Evolutionary conservation across 176 grass and related monocot species (phyloP).

Genomic region (Oryza nivara): DNA sequence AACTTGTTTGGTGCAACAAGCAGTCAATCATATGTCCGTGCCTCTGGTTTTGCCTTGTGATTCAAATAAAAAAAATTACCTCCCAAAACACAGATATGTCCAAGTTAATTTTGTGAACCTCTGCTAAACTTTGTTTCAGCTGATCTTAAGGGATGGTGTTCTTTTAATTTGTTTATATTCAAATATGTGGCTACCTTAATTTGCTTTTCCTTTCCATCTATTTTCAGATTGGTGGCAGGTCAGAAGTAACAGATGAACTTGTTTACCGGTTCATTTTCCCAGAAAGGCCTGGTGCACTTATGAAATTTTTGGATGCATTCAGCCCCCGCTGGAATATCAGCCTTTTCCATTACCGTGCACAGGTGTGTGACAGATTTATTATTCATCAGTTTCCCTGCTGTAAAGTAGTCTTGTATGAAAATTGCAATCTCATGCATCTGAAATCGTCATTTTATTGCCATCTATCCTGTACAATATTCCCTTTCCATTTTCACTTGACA

Average conservation of each 20-base stretch:
- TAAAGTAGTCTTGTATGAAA: conserved; percentile 6
- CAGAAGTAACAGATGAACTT: conserved; percentile 78
- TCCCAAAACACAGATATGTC: background rate
- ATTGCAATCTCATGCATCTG: conserved; percentile 4
- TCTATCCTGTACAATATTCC: background rate
- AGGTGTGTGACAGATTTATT: conserved; percentile 47
- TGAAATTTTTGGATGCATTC: conserved; percentile 82
- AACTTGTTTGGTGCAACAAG: background rate
- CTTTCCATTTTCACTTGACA: background rate
- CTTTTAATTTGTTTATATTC: conserved; percentile 17
- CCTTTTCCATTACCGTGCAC: conserved; percentile 93
- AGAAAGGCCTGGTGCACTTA: conserved; percentile 85
- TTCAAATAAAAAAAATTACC: background rate
- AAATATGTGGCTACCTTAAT: conserved; percentile 19
- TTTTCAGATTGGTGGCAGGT: conserved; percentile 90
- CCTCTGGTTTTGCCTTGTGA: background rate
- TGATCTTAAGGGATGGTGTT: background rate
- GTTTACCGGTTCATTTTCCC: conserved; percentile 95
- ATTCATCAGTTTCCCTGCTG: conserved; percentile 3
- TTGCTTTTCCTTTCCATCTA: background rate
- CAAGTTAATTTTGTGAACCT: background rate
- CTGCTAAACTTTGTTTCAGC: background rate
- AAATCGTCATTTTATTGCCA: background rate
- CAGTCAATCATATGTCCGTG: background rate
- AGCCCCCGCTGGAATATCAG: conserved; percentile 98